These are phyloP conservation scores for Epithele typhae DNA, from an alignment of 768 basidiomycete genomes.

Conservation along the genomic window DNA sequence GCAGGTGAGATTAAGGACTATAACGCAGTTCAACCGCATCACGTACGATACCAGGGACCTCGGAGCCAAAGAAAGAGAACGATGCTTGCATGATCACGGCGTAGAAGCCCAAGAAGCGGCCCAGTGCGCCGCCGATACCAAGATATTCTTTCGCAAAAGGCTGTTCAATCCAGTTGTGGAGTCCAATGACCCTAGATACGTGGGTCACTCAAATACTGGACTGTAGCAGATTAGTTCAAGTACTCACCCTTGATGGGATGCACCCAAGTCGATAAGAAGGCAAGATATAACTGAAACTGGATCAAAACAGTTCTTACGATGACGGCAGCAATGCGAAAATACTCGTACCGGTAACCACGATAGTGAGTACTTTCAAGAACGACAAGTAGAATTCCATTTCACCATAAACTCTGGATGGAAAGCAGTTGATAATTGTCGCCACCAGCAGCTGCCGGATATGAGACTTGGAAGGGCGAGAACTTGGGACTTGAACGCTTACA, in stretches of 20 bases:
- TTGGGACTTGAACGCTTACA: slow-evolving; percentile 23
- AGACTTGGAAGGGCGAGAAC: too few relatives aligned
- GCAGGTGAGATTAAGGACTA: background rate
- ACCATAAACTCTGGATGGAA: slow-evolving; percentile 24
- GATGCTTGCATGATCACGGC: slow-evolving; percentile 28
- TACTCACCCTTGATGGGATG: slow-evolving; percentile 11
- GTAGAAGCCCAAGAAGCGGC: slow-evolving; percentile 28
- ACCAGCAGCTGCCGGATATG: slow-evolving; percentile 21
- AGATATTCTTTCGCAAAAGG: slow-evolving; percentile 19
- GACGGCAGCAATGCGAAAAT: slow-evolving; percentile 21
- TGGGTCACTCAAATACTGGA: background rate
- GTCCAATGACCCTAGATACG: slow-evolving; percentile 12
- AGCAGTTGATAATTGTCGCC: slow-evolving; percentile 21
- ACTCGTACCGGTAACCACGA: slow-evolving; percentile 25
- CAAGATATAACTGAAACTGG: slow-evolving; percentile 13
- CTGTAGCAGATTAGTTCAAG: background rate
- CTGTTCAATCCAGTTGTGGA: slow-evolving; percentile 18
- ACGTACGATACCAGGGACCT: slow-evolving; percentile 26
- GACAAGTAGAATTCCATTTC: slow-evolving; percentile 30
- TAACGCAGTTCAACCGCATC: background rate
- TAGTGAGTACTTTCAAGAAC: slow-evolving; percentile 26
- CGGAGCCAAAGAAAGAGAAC: slow-evolving; percentile 39
- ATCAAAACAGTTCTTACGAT: slow-evolving; percentile 24
- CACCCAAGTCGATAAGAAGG: slow-evolving; percentile 23
- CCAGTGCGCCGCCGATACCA: slow-evolving; percentile 32